Evolutionary conservation across 2,329 filamentous ascomycete species (phyloP).

Genomic region (Pyrenophora tritici-repentis): DNA sequence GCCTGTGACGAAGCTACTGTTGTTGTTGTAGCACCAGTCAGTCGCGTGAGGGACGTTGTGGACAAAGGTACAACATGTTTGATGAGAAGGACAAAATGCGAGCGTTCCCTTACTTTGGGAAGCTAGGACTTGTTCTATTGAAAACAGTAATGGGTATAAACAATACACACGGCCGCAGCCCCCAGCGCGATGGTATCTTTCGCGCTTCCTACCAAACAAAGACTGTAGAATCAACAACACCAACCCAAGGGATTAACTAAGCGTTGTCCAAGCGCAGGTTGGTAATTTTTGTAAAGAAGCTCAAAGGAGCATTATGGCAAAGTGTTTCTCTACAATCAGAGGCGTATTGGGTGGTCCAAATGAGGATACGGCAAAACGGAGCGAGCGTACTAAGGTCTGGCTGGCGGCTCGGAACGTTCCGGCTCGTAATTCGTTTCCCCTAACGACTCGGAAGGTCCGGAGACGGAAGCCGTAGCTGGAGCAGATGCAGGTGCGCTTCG

Average conservation of each 20-base stretch:
- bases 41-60: constrained; percentile 18
- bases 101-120: constrained; percentile 20
- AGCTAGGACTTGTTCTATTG: constrained; percentile 14
- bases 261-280: not conserved
- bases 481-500: constrained; percentile 50
- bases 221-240: constrained; percentile 6
- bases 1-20: not conserved
- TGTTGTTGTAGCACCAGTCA: constrained; percentile 15
- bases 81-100: constrained; percentile 5
- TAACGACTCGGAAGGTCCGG: constrained; percentile 43
- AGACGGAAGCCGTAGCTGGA: constrained; percentile 39
- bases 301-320: not conserved
- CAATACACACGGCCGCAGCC: constrained; percentile 25
- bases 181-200: constrained; percentile 33
- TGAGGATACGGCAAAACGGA: not conserved
- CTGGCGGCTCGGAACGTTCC: constrained; percentile 39
- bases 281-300: not conserved
- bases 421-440: constrained; percentile 52
- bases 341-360: not conserved
- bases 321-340: not conserved
- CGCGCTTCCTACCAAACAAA: constrained; percentile 13
- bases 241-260: not conserved
- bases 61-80: constrained; percentile 7
- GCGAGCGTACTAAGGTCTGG: constrained; percentile 24
- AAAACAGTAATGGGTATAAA: constrained; percentile 24